These are phyloP conservation scores for Tolypocladium capitatum DNA, from an alignment of 2,329 filamentous ascomycete genomes.

Conservation along the genomic window DNA sequence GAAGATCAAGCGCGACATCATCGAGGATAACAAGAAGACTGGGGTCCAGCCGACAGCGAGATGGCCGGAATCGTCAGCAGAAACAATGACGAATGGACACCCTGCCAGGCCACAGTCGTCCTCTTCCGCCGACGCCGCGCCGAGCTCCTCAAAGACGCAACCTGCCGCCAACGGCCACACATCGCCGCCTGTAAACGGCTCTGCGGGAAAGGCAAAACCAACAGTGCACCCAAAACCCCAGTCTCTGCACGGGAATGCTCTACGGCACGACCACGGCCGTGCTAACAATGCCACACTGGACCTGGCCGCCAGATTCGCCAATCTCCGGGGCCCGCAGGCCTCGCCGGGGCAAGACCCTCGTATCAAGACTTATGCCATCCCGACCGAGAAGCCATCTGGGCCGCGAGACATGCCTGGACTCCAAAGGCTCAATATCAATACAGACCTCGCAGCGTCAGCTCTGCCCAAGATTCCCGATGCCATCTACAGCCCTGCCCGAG, in stretches of 20 bases:
- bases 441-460: constrained; percentile 38
- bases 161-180: constrained; percentile 3
- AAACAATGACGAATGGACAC: constrained; percentile 5
- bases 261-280: constrained; percentile 19
- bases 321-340: constrained; percentile 32
- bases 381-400: constrained; percentile 25
- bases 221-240: constrained; percentile 54
- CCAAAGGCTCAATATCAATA: constrained; percentile 29
- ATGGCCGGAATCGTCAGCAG: constrained; percentile 6
- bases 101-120: not conserved
- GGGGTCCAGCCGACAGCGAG: constrained; percentile 36
- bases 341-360: constrained; percentile 36
- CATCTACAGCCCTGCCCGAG: constrained; percentile 66
- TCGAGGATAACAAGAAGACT: constrained; percentile 48
- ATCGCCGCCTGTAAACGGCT: constrained; percentile 7
- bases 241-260: constrained; percentile 47
- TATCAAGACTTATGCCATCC: constrained; percentile 35
- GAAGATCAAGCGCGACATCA: constrained; percentile 44
- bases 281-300: constrained; percentile 28
- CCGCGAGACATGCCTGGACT: constrained; percentile 39
- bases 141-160: not conserved
- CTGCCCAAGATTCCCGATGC: constrained; percentile 61
- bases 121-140: not conserved
- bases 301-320: constrained; percentile 42
- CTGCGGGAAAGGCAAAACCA: constrained; percentile 26